Evolutionary conservation across 495 filamentous ascomycete species (phyloP).

Genomic region (Penicillium roqueforti): DNA sequence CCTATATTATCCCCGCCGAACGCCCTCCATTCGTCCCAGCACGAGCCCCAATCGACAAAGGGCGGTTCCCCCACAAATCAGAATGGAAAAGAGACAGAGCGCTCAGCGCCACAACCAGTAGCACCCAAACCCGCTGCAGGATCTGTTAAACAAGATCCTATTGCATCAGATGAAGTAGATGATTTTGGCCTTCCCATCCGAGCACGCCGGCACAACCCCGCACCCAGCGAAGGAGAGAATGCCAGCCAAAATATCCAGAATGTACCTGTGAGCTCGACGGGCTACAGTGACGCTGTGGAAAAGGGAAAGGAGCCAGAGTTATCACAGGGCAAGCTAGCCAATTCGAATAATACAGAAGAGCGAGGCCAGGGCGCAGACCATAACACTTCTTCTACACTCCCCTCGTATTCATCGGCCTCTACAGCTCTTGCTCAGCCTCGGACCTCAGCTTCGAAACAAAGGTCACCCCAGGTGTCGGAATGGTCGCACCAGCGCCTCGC

Average conservation of each 20-base stretch:
- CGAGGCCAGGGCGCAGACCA: conserved; percentile 3
- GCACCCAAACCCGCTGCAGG: not conserved
- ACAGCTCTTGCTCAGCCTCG: conserved; percentile 11
- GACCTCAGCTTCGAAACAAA: conserved; percentile 20
- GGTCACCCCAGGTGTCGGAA: conserved; percentile 55
- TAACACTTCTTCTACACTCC: not conserved
- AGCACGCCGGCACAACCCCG: conserved; percentile 18
- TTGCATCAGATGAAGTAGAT: conserved; percentile 31
- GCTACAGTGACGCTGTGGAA: conserved; percentile 4
- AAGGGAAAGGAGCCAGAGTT: conserved; percentile 2
- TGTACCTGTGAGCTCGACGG: not conserved
- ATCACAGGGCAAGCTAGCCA: not conserved
- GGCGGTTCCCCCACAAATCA: conserved; percentile 8
- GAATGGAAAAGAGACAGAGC: conserved; percentile 18
- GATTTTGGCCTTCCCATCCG: conserved; percentile 48
- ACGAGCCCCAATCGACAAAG: conserved; percentile 1
- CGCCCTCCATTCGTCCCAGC: conserved; percentile 6
- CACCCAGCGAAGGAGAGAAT: conserved; percentile 16
- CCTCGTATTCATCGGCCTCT: conserved; percentile 13
- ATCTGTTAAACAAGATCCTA: conserved; percentile 8
- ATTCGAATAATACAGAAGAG: not conserved
- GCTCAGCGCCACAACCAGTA: conserved; percentile 10
- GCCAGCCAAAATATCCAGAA: conserved; percentile 24
- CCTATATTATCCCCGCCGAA: conserved; percentile 11
- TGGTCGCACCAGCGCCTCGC: conserved; percentile 88